phyloP scores from a whole-genome alignment of 2,329 filamentous ascomycete species.

The Onygena corvina region DNA sequence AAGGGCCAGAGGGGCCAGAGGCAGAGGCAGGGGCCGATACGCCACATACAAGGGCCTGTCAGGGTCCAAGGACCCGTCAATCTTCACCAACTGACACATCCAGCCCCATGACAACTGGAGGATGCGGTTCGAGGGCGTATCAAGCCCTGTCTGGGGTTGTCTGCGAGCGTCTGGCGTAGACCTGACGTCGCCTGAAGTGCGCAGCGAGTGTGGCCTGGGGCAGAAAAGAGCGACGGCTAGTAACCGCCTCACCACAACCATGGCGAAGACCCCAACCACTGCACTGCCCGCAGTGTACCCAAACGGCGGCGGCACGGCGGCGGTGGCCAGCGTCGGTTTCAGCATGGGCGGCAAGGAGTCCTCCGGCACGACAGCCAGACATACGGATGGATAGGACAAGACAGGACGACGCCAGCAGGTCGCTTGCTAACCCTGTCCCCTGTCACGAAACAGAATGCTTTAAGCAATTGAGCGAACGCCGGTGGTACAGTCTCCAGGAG shows the following conservation, averaged over 20 bases:
- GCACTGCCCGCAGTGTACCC: neutral
- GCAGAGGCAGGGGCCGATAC: neutral
- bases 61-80: neutral
- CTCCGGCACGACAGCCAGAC: neutral
- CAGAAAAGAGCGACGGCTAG: constrained; percentile 2
- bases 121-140: no score
- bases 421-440: neutral
- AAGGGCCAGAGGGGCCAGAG: no score
- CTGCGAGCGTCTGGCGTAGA: no score
- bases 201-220: neutral
- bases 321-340: no score
- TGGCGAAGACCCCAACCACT: no score
- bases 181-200: no score
- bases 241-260: no score
- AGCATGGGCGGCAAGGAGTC: neutral
- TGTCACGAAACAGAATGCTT: neutral
- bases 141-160: no score
- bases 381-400: no score
- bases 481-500: constrained; percentile 1
- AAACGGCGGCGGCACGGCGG: neutral
- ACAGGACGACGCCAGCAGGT: no score
- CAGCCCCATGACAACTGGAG: no score
- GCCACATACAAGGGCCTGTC: neutral
- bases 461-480: neutral
- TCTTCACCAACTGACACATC: neutral